These are phyloP conservation scores for Zhuliangozyma blackwelliae DNA, from an alignment of 1,139 yeast species.

Conservation along the genomic window DNA sequence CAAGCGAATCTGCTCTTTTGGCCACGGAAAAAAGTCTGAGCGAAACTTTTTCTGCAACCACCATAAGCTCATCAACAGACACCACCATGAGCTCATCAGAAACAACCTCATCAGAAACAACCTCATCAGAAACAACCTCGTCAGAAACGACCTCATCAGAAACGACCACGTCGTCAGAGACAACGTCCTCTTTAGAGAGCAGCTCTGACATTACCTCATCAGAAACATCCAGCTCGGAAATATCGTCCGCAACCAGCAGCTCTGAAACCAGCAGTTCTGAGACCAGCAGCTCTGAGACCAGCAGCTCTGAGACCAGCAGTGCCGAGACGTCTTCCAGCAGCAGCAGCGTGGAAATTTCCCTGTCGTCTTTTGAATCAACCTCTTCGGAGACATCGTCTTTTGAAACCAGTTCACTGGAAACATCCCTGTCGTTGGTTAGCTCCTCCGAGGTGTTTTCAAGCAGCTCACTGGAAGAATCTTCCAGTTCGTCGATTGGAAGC, in stretches of 20 bases:
- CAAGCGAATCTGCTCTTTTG: constrained; percentile 1
- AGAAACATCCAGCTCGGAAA: no score
- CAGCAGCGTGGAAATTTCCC: background rate
- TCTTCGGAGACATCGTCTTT: no score
- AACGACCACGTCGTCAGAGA: constrained; percentile 4
- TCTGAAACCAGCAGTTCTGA: no score
- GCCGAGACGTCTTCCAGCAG: background rate
- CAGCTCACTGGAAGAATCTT: constrained; percentile 1
- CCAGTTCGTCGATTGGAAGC: constrained; percentile 21
- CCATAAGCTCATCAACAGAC: constrained; percentile 3
- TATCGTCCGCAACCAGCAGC: no score
- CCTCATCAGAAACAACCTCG: constrained; percentile 1
- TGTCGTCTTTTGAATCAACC: background rate
- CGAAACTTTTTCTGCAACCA: background rate
- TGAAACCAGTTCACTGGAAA: constrained; percentile 7
- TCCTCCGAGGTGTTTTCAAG: constrained; percentile 12
- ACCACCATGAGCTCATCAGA: constrained; percentile 1
- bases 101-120: constrained; percentile 2
- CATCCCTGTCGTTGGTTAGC: no score
- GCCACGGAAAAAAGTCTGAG: background rate
- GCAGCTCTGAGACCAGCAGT: background rate
- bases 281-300: no score
- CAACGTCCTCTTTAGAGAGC: constrained; percentile 2
- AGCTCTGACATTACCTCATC: no score
- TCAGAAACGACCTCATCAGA: constrained; percentile 3